Conservation (phyloP, 2,329 filamentous ascomycete genomes). For the Botrytis tulipae region DNA sequence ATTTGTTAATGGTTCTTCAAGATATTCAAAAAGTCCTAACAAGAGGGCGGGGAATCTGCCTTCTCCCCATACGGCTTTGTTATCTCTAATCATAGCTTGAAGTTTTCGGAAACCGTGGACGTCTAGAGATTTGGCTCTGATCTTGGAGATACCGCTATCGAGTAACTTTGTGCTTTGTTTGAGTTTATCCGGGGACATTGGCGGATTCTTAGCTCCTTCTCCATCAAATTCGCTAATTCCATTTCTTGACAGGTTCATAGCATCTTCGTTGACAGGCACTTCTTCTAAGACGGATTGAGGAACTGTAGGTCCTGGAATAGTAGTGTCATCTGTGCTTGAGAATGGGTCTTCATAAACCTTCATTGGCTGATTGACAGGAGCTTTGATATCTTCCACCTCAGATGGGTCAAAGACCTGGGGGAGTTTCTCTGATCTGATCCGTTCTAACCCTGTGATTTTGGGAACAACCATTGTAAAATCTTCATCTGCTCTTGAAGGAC, state of each 20-base stretch:
- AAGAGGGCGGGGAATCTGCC: constrained; percentile 69
- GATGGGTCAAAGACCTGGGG: constrained; percentile 43
- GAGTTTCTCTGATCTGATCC: constrained; percentile 32
- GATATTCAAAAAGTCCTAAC: constrained; percentile 66
- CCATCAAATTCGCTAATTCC: constrained; percentile 23
- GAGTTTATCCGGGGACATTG: constrained; percentile 50
- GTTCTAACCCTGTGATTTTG: constrained; percentile 43
- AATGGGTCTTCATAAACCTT: constrained; percentile 64
- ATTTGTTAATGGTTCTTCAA: constrained; percentile 59
- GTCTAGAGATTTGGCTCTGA: constrained; percentile 70
- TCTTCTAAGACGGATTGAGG: constrained; percentile 56
- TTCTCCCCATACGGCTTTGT: constrained; percentile 60
- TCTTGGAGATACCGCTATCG: constrained; percentile 71
- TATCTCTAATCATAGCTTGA: constrained; percentile 70
- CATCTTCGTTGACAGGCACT: constrained; percentile 57
- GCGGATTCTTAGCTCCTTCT: constrained; percentile 26
- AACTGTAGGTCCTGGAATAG: constrained; percentile 47
- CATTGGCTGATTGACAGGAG: constrained; percentile 33
- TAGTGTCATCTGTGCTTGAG: constrained; percentile 46
- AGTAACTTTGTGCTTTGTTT: constrained; percentile 62
- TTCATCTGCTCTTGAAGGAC: constrained; percentile 51
- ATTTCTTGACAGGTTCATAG: constrained; percentile 30
- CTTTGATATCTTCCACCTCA: constrained; percentile 40
- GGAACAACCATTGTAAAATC: constrained; percentile 55
- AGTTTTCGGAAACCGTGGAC: constrained; percentile 78